These are phyloP conservation scores for Metschnikowia sp. DNA, from an alignment of 805 yeast species.

Conservation along the genomic window DNA sequence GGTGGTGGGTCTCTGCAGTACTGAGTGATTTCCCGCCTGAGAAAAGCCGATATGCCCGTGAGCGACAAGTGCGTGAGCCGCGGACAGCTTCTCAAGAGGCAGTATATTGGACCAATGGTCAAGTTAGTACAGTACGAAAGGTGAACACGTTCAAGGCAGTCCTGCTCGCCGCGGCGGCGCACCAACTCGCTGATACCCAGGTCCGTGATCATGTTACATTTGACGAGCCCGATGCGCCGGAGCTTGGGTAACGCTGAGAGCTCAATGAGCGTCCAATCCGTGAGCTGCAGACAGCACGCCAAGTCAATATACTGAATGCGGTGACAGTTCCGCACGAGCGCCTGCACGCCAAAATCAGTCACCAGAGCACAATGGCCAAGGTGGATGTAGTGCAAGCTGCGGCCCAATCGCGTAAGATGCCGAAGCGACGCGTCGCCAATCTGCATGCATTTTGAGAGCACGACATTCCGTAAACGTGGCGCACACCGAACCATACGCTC, in stretches of 20 bases:
- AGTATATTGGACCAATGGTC: constrained; percentile 72
- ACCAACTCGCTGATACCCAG: constrained; percentile 71
- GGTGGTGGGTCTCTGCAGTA: constrained; percentile 92
- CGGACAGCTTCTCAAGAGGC: constrained; percentile 75
- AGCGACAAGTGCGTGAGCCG: constrained; percentile 84
- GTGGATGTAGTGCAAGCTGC: constrained; percentile 83
- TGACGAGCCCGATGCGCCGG: constrained; percentile 89
- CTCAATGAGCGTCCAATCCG: constrained; percentile 77
- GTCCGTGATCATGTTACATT: constrained; percentile 85
- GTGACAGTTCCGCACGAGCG: constrained; percentile 72
- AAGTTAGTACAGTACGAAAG: constrained; percentile 84
- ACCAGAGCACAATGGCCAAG: constrained; percentile 90
- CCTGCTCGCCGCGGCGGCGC: constrained; percentile 65
- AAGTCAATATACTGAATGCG: constrained; percentile 89
- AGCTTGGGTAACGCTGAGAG: constrained; percentile 73
- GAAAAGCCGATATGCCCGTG: constrained; percentile 89
- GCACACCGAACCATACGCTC: constrained; percentile 70
- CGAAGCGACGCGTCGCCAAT: constrained; percentile 79
- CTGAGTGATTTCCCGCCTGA: constrained; percentile 77
- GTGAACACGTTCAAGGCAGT: constrained; percentile 88
- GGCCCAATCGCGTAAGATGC: constrained; percentile 69
- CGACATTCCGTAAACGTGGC: constrained; percentile 83
- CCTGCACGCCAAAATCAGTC: constrained; percentile 82
- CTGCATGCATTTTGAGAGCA: constrained; percentile 81
- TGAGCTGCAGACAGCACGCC: constrained; percentile 88